A percentile compares a stretch with the other conserved stretches of the same genome.
Evolutionary conservation across 805 yeast genomes (phyloP).

Genomic region (Blastobotrys parvus): DNA sequence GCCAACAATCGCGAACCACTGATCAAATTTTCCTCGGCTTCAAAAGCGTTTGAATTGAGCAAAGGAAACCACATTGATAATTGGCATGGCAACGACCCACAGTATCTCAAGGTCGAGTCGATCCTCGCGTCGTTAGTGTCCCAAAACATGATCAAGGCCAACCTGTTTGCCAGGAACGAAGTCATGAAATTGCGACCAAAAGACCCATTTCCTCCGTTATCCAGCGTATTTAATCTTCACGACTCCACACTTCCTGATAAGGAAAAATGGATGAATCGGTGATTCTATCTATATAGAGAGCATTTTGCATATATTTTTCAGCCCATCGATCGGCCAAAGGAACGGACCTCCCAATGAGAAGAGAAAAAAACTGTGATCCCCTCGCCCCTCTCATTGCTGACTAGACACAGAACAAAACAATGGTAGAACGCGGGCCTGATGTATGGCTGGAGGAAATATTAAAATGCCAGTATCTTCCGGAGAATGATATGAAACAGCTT

Average conservation of each 20-base stretch:
- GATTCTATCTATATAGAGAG: not conserved
- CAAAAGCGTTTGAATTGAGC: not conserved
- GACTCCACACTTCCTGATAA: not conserved
- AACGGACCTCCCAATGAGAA: no score
- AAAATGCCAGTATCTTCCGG: conserved; percentile 81
- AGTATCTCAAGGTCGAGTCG: conserved; percentile 24
- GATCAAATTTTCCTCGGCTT: not conserved
- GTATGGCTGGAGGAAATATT: conserved; percentile 92
- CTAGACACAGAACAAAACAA: no score
- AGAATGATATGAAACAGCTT: conserved; percentile 89
- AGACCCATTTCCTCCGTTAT: conserved; percentile 19
- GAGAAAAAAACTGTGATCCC: not conserved
- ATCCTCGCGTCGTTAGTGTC: conserved; percentile 26
- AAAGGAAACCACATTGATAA: not conserved
- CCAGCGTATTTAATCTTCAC: conserved; percentile 9
- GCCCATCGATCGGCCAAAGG: no score
- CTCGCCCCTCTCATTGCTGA: not conserved
- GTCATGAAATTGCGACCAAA: conserved; percentile 15
- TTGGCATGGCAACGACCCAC: conserved; percentile 1
- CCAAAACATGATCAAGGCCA: conserved; percentile 31
- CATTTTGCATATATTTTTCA: not conserved
- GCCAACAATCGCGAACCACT: not conserved
- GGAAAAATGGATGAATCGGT: conserved; percentile 8
- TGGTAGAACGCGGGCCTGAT: conserved; percentile 62
- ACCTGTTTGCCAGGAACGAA: conserved; percentile 21